Percentiles rank a stretch among this genome's conserved stretches.
Evolutionary conservation across 805 yeast genomes (phyloP).

Genomic region (Starmerella scarabaei): DNA sequence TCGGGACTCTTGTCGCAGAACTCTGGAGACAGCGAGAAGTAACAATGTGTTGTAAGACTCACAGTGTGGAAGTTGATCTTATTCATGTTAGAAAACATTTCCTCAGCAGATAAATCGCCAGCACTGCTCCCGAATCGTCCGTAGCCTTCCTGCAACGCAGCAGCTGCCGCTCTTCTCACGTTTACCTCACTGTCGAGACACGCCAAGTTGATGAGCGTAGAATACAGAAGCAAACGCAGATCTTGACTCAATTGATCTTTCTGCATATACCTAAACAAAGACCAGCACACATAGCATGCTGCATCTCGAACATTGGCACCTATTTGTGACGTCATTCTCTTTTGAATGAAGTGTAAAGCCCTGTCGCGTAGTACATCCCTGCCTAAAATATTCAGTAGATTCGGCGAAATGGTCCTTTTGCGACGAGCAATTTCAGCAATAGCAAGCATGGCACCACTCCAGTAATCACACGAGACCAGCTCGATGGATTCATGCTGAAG

Average conservation of each 20-base stretch:
- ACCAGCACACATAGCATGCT: constrained; percentile 76
- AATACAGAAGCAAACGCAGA: constrained; percentile 18
- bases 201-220: constrained; percentile 38
- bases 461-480: constrained; percentile 21
- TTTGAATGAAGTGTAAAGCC: constrained; percentile 47
- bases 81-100: constrained; percentile 38
- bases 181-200: constrained; percentile 63
- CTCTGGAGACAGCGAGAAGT: constrained; percentile 27
- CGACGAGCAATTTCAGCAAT: constrained; percentile 38
- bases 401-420: neutral
- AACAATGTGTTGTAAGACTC: constrained; percentile 35
- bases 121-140: constrained; percentile 52
- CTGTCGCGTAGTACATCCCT: constrained; percentile 29
- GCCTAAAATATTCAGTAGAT: constrained; percentile 9
- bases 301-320: constrained; percentile 74
- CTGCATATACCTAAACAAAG: constrained; percentile 38
- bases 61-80: constrained; percentile 40
- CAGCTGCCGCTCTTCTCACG: constrained; percentile 69
- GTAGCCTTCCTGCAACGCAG: constrained; percentile 72
- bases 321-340: constrained; percentile 35
- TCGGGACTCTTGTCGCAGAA: constrained; percentile 7
- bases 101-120: constrained; percentile 24
- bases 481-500: constrained; percentile 17
- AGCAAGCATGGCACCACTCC: constrained; percentile 47
- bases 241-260: constrained; percentile 9